Percentiles rank a stretch among this genome's conserved stretches.
Conservation (phyloP, 257 asterid genomes). For the Misopates orontium region DNA sequence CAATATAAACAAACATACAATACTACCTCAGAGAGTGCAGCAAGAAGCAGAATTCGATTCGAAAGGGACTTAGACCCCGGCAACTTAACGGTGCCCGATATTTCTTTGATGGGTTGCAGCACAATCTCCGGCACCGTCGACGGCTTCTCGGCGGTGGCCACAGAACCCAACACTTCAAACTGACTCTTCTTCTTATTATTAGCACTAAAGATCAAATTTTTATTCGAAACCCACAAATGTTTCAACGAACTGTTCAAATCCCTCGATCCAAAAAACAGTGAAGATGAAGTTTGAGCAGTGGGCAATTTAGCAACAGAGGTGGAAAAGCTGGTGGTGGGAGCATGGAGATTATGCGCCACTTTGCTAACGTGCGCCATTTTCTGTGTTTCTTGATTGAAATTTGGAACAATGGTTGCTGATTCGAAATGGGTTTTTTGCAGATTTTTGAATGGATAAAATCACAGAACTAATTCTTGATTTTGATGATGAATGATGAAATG, state of each 20-base stretch:
- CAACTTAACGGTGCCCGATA: conserved; percentile 89
- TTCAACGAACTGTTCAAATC: conserved; percentile 41
- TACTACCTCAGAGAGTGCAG: conserved; percentile 91
- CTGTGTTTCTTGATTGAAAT: neutral
- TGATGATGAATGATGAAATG: neutral
- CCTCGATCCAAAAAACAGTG: conserved; percentile 56
- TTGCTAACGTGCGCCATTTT: conserved; percentile 50
- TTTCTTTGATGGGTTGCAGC: conserved; percentile 82
- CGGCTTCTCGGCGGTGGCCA: conserved; percentile 70
- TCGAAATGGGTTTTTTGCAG: conserved; percentile 3
- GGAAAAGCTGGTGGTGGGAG: conserved; percentile 26
- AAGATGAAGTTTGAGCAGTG: conserved; percentile 38
- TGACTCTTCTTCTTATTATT: conserved; percentile 31
- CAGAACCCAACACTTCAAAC: conserved; percentile 62
- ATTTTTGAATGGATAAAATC: neutral
- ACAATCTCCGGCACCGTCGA: conserved; percentile 82
- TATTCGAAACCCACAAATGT: conserved; percentile 42
- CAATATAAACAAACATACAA: conserved; percentile 18
- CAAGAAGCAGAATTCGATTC: conserved; percentile 92
- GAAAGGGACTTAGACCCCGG: conserved; percentile 98
- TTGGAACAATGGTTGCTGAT: neutral
- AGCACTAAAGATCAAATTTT: conserved; percentile 44
- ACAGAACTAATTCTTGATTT: conserved; percentile 6
- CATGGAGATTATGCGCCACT: conserved; percentile 48
- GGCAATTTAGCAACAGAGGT: conserved; percentile 27